These are phyloP conservation scores for Santalum album DNA, from an alignment of 164 flowering plant species.

Conservation along the genomic window DNA sequence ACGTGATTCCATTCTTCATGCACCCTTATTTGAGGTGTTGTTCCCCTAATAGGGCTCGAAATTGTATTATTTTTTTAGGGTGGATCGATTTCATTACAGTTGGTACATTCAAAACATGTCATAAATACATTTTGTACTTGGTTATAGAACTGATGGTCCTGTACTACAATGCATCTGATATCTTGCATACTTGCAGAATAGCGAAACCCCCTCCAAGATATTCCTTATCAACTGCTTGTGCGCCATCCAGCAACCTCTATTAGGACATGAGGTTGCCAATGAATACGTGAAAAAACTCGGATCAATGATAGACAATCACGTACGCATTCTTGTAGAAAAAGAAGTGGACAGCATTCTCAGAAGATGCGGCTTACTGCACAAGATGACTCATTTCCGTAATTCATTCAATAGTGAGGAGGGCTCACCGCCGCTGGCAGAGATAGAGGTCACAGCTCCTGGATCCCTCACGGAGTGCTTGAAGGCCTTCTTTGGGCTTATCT, in stretches of 20 bases:
- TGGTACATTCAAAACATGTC: neutral
- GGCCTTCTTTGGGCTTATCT: slow-evolving; percentile 60
- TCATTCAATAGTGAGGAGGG: slow-evolving; percentile 17
- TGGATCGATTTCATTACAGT: no score
- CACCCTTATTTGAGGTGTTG: no score
- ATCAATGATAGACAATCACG: slow-evolving; percentile 54
- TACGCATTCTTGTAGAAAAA: slow-evolving; percentile 51
- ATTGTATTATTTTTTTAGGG: no score
- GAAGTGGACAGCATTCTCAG: slow-evolving; percentile 67
- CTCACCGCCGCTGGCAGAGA: slow-evolving; percentile 43
- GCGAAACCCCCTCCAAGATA: slow-evolving; percentile 69
- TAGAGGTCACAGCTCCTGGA: slow-evolving; percentile 59
- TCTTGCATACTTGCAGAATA: slow-evolving; percentile 28
- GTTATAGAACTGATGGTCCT: neutral
- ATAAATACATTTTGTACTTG: neutral
- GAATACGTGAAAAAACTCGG: slow-evolving; percentile 59
- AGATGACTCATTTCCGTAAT: slow-evolving; percentile 48
- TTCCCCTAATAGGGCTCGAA: no score
- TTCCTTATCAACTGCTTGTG: slow-evolving; percentile 91
- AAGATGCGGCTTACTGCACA: slow-evolving; percentile 59
- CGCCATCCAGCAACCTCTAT: slow-evolving; percentile 79
- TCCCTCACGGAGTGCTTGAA: slow-evolving; percentile 69
- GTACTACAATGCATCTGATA: neutral
- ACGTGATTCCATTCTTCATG: no score
- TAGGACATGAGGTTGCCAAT: slow-evolving; percentile 64